These are phyloP conservation scores for Clavispora carvajalis DNA, from an alignment of 805 yeast species.

Conservation along the genomic window DNA sequence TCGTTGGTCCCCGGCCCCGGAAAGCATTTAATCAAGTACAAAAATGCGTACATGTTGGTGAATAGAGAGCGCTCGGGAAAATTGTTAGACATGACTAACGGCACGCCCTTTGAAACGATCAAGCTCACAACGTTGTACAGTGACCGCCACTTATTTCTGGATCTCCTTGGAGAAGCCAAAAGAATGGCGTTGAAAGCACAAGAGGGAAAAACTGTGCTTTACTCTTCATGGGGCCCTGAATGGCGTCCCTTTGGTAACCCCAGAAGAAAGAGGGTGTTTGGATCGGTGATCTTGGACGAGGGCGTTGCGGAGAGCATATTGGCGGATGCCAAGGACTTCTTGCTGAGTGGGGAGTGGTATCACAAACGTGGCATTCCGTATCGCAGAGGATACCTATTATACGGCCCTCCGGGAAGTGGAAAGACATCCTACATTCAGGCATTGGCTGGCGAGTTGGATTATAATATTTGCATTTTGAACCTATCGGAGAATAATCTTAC, in stretches of 20 bases:
- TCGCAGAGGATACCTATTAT: conserved; percentile 86
- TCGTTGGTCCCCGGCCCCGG: conserved; percentile 97
- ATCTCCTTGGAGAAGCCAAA: conserved; percentile 79
- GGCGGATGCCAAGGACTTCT: conserved; percentile 73
- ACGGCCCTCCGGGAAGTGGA: conserved; percentile 98
- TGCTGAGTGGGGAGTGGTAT: conserved; percentile 83
- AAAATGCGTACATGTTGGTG: conserved; percentile 83
- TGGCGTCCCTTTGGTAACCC: conserved; percentile 99
- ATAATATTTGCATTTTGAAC: conserved; percentile 89
- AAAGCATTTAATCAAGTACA: conserved; percentile 77
- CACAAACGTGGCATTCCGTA: conserved; percentile 96
- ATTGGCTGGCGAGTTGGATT: conserved; percentile 91
- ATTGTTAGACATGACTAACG: conserved; percentile 80
- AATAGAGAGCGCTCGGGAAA: conserved; percentile 88
- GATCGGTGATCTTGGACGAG: conserved; percentile 78
- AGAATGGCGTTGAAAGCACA: conserved; percentile 70
- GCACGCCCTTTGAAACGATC: conserved; percentile 95
- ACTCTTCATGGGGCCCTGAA: conserved; percentile 95
- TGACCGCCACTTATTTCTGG: conserved; percentile 66
- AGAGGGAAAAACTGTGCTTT: conserved; percentile 91
- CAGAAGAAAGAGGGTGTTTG: conserved; percentile 74
- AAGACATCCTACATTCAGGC: conserved; percentile 96
- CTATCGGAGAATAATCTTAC: conserved; percentile 87
- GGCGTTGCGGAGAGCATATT: conserved; percentile 65
- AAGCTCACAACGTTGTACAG: conserved; percentile 83